Percentiles rank a stretch among this genome's conserved stretches.
phyloP scores from a whole-genome alignment of 1,284 basidiomycete species.

The Crucibulum parvulum region DNA sequence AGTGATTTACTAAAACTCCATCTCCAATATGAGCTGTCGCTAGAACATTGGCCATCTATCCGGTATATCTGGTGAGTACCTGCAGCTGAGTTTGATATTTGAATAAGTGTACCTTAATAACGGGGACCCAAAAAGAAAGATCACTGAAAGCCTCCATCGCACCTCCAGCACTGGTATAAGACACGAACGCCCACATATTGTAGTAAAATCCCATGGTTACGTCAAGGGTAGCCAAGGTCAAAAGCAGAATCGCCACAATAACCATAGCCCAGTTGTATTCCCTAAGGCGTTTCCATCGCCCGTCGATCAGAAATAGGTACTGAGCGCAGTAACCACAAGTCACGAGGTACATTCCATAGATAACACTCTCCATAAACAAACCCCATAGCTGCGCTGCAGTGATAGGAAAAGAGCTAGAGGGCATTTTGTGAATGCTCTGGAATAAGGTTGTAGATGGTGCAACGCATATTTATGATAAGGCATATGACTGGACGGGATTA shows the following conservation, averaged over 20 bases:
- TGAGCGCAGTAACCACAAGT: background rate
- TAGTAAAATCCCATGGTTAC: background rate
- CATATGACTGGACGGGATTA: too few relatives aligned
- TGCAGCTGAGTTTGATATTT: background rate
- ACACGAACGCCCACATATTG: background rate
- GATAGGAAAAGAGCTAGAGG: background rate
- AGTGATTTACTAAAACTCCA: background rate
- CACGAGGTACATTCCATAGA: background rate
- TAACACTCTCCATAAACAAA: background rate
- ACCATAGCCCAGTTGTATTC: background rate
- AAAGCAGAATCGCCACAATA: background rate
- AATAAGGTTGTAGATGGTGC: too few relatives aligned
- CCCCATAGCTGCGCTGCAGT: background rate
- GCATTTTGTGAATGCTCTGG: too few relatives aligned
- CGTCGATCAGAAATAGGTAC: background rate
- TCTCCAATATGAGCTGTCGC: background rate
- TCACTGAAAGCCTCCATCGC: background rate
- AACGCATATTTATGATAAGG: too few relatives aligned
- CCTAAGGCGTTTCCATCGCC: background rate
- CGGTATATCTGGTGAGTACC: background rate
- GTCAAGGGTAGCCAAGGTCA: background rate
- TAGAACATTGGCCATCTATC: background rate
- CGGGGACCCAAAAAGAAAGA: background rate
- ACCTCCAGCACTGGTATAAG: background rate
- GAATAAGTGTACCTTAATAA: background rate